Percentiles rank a stretch among this genome's conserved stretches.
Conservation (phyloP, 371 early-diverging fungal genomes). For the Homolaphlyctis polyrhiza region DNA sequence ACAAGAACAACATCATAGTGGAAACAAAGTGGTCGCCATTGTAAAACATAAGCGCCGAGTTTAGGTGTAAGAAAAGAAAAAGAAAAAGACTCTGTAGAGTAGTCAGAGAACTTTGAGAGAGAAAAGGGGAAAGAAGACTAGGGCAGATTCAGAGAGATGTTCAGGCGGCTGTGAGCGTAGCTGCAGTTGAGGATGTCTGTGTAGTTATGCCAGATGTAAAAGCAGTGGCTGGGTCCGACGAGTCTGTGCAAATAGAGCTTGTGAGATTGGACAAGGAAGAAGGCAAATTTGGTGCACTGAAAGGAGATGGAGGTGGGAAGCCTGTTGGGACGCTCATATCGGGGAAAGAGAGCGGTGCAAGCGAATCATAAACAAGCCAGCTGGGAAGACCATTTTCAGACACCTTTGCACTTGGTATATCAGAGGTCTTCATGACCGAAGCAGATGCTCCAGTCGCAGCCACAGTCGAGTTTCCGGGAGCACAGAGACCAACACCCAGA, state of each 20-base stretch:
- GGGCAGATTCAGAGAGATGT: neutral
- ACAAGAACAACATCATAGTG: neutral
- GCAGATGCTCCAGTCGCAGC: too few species aligned
- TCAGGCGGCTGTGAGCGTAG: neutral
- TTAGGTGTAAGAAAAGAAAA: too few species aligned
- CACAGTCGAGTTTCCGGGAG: too few species aligned
- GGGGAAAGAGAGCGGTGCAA: neutral
- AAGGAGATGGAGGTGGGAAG: neutral
- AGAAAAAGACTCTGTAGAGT: too few species aligned
- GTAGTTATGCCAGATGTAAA: neutral
- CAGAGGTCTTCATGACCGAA: too few species aligned
- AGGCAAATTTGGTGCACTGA: neutral
- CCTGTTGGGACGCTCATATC: neutral
- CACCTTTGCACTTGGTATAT: too few species aligned
- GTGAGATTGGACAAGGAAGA: neutral
- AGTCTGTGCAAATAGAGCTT: neutral
- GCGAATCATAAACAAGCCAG: neutral
- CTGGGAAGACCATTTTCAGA: neutral
- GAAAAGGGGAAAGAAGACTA: neutral
- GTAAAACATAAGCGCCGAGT: too few species aligned
- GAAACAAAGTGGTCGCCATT: neutral
- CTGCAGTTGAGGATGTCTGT: neutral
- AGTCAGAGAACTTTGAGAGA: neutral
- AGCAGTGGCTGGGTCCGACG: too few species aligned
- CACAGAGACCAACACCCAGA: neutral